Evolutionary conservation across 768 basidiomycete genomes (phyloP).

Genomic region (Podaxis sp.): DNA sequence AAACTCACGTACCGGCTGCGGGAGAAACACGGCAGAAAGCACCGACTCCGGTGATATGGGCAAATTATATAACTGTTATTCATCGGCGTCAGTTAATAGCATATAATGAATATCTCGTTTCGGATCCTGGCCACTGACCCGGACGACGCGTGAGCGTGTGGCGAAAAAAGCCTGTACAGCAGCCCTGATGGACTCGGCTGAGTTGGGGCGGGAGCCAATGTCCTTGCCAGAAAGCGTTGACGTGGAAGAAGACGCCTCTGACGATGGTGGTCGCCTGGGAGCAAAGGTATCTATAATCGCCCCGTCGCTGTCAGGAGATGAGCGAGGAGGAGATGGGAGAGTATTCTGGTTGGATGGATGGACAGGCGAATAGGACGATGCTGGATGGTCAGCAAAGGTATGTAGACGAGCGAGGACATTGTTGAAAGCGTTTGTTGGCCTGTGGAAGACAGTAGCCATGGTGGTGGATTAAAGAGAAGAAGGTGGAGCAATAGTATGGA

Average conservation of each 20-base stretch:
- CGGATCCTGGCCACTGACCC: slow-evolving; percentile 37
- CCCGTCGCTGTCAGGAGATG: slow-evolving; percentile 6
- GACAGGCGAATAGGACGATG: slow-evolving; percentile 4
- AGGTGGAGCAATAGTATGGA: slow-evolving; percentile 14
- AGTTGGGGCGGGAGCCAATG: slow-evolving; percentile 20
- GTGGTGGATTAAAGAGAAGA: slow-evolving; percentile 21
- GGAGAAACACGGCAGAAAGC: slow-evolving; percentile 38
- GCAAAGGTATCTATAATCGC: slow-evolving; percentile 27
- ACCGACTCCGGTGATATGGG: slow-evolving; percentile 36
- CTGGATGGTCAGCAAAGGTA: slow-evolving; percentile 18
- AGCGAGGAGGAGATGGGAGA: slow-evolving; percentile 10
- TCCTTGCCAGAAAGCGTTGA: slow-evolving; percentile 27
- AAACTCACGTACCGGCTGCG: slow-evolving; percentile 33
- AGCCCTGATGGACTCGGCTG: slow-evolving; percentile 15
- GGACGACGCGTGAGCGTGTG: slow-evolving; percentile 54
- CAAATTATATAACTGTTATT: slow-evolving; percentile 38
- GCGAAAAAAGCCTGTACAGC: slow-evolving; percentile 42
- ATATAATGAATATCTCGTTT: not conserved
- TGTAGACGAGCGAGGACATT: slow-evolving; percentile 20
- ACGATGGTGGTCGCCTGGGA: slow-evolving; percentile 24
- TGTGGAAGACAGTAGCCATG: slow-evolving; percentile 10
- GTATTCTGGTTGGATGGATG: not conserved
- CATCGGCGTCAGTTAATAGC: slow-evolving; percentile 11
- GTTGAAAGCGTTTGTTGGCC: slow-evolving; percentile 16
- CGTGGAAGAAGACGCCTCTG: slow-evolving; percentile 27